Base-by-base conservation (phyloP, 805 yeast species). In the Torulaspora delbrueckii region DNA sequence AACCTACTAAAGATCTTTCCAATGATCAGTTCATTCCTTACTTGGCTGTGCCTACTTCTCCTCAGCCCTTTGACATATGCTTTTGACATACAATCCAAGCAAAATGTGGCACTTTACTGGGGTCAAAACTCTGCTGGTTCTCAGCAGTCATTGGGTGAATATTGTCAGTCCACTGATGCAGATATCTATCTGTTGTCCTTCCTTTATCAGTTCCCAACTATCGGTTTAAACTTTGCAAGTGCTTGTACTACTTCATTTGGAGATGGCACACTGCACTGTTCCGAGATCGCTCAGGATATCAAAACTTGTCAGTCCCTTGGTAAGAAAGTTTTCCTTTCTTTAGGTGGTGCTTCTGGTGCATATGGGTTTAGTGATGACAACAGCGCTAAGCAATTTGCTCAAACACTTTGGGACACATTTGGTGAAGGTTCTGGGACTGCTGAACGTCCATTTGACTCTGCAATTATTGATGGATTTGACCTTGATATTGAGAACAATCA, bases 401-500 rank as follows among this genome's bases (percentile, higher is more conserved):
- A 67, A 24, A 69, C 81, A 36, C 62, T 82, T 36, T 84, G 86
- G 77, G 68, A 79, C 52, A 77, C 77, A 42, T 78, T 85, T 57
- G 83, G 82, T 50, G 78, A 72, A 47, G 88, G 86, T 27, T 54
- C 77, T 5, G 59, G 70, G n/a, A 56, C 71, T 33, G 71, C 75
- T 25, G 79, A 82, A 54, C 78, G 78, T 59, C 76, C 84, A 53
- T 87, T 88, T 62, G 95, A 85, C 38, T 78, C 75, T 55, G 73
- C 95, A 1, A 65, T 82, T 19, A 73, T 91, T 37, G 97, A 91
- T 66, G 98, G 98, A 13, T 90, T 89, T 63, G 98, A 91, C 66
- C 81, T 90, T 52, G 98, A 91, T 66, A 80, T 86, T 57, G 98
- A 91, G 66, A 76, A 78, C 60, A 72, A 72, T 49, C 65, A 72